phyloP scores from a whole-genome alignment of 1,139 yeast genomes.

The Magnusiomyces paraingens region DNA sequence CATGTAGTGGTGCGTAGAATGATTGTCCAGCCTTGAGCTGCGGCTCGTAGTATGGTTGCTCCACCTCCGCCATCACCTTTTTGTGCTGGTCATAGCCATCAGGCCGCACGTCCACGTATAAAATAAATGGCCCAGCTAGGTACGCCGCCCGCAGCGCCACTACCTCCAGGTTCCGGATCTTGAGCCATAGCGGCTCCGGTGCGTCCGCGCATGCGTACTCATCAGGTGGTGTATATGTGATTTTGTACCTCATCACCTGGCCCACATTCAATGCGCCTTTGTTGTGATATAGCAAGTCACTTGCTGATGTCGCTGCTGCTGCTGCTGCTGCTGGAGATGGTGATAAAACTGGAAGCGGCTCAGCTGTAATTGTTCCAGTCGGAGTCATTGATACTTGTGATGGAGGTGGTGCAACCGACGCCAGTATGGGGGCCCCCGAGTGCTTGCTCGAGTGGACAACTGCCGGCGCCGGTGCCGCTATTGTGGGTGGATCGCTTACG shows the following conservation, averaged over 20 bases:
- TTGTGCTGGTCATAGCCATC: constrained; percentile 53
- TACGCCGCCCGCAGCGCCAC: constrained; percentile 80
- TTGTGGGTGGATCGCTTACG: too few relatives aligned
- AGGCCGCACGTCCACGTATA: constrained; percentile 75
- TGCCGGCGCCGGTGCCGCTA: too few relatives aligned
- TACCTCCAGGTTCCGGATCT: constrained; percentile 66
- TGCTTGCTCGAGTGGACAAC: too few relatives aligned
- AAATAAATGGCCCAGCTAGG: constrained; percentile 81
- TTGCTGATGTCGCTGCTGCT: not conserved
- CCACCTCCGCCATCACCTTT: constrained; percentile 57
- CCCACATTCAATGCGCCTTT: constrained; percentile 47
- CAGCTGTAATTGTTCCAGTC: too few relatives aligned
- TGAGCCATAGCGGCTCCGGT: constrained; percentile 44
- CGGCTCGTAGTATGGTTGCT: constrained; percentile 69
- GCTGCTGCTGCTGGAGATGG: too few relatives aligned
- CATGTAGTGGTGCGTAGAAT: constrained; percentile 45
- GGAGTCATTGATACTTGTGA: too few relatives aligned
- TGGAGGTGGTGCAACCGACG: too few relatives aligned
- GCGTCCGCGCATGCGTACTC: constrained; percentile 17
- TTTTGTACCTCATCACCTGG: constrained; percentile 46
- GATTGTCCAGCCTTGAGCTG: constrained; percentile 67
- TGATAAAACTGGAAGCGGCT: too few relatives aligned
- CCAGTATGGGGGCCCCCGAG: too few relatives aligned
- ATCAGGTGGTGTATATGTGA: constrained; percentile 41
- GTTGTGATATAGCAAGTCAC: constrained; percentile 35